Percentiles rank a stretch among this genome's conserved stretches.
phyloP scores from a whole-genome alignment of 1,139 yeast genomes.

The Yarrowia galli region DNA sequence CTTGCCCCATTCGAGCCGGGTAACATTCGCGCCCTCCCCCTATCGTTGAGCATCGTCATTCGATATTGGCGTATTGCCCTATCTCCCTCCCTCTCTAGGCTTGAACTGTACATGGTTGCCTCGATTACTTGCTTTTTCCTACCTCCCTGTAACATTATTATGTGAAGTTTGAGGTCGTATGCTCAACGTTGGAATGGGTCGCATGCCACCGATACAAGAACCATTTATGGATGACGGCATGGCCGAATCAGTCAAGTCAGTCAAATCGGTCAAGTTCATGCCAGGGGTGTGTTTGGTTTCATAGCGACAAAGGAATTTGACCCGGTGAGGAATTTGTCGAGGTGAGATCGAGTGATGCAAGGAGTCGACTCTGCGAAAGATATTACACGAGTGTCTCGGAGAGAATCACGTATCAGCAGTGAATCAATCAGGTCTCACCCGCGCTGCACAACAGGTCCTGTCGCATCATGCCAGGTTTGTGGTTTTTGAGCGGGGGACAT shows the following conservation, averaged over 20 bases:
- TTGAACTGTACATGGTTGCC: not conserved
- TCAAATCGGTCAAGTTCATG: not conserved
- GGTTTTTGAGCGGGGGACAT: not conserved
- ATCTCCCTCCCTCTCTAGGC: too few relatives aligned
- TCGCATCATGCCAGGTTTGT: not conserved
- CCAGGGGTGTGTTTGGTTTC: conserved; percentile 2
- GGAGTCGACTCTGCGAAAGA: not conserved
- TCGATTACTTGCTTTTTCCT: conserved; percentile 2
- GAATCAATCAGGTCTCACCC: conserved; percentile 13
- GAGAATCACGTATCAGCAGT: conserved; percentile 8
- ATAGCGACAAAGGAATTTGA: too few relatives aligned
- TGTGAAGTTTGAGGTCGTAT: not conserved
- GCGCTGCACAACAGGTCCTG: not conserved
- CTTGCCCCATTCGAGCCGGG: too few relatives aligned
- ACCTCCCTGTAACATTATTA: not conserved
- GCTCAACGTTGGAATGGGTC: not conserved
- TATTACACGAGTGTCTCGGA: not conserved
- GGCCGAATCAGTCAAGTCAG: not conserved
- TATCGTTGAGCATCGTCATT: too few relatives aligned
- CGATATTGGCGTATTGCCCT: too few relatives aligned
- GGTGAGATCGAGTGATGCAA: not conserved
- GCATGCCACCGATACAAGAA: not conserved
- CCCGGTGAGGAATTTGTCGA: not conserved
- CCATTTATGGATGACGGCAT: not conserved
- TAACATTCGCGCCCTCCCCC: too few relatives aligned